A percentile compares a stretch with the other conserved stretches of the same genome.
Conservation (phyloP, 345 rosid genomes). For the Brassica nigra region DNA sequence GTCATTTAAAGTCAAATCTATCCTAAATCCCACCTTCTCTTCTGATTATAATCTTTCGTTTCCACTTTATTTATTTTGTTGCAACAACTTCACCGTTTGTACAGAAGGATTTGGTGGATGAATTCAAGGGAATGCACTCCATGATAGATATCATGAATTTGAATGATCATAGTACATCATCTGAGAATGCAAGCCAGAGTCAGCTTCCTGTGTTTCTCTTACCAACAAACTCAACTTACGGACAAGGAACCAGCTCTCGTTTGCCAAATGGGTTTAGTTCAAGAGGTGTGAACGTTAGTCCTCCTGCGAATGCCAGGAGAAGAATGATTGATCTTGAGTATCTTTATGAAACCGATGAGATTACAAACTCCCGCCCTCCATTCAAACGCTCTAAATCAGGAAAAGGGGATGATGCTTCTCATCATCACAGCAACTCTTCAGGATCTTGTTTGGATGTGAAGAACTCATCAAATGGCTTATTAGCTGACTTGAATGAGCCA, state of each 20-base stretch:
- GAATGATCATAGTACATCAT: background rate
- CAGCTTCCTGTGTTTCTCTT: slow-evolving; percentile 43
- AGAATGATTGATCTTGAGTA: slow-evolving; percentile 56
- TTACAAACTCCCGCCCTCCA: background rate
- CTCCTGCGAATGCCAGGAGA: slow-evolving; percentile 23
- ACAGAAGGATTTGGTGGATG: slow-evolving; percentile 62
- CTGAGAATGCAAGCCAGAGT: slow-evolving; percentile 20
- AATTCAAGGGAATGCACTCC: slow-evolving; percentile 39
- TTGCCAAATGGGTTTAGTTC: slow-evolving; percentile 10
- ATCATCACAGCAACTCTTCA: slow-evolving; percentile 35
- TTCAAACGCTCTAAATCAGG: slow-evolving; percentile 36
- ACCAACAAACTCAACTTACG: slow-evolving; percentile 22
- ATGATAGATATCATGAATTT: slow-evolving; percentile 17
- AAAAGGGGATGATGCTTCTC: slow-evolving; percentile 8
- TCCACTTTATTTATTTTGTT: background rate
- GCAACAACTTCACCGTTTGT: slow-evolving; percentile 32
- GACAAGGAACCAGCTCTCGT: slow-evolving; percentile 41
- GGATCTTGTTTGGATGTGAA: slow-evolving; percentile 37
- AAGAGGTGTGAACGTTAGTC: no score
- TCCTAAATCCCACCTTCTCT: slow-evolving; percentile 12
- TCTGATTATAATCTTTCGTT: slow-evolving; percentile 1
- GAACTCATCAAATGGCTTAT: slow-evolving; percentile 36
- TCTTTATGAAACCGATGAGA: slow-evolving; percentile 35
- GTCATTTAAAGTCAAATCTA: slow-evolving; percentile 15
- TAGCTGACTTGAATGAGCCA: slow-evolving; percentile 60